These are phyloP conservation scores for Pharus latifolius DNA, from an alignment of 176 grass and related monocot species.

Conservation along the genomic window DNA sequence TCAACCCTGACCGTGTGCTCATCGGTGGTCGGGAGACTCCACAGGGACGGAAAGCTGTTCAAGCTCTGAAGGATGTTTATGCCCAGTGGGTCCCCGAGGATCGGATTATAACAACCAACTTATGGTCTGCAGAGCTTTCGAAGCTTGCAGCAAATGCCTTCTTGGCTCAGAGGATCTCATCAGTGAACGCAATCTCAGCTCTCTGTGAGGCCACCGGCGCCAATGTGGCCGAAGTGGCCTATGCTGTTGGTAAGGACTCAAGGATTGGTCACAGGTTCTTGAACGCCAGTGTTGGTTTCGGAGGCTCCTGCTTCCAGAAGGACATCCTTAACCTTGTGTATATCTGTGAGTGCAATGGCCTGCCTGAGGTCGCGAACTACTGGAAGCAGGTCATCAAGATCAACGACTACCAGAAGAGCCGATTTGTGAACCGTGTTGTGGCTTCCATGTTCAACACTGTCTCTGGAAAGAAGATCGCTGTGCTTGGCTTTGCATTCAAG, in stretches of 20 bases:
- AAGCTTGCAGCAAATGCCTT: conserved; percentile 65
- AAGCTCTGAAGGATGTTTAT: conserved; percentile 50
- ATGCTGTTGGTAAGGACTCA: conserved; percentile 48
- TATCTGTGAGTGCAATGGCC: conserved; percentile 59
- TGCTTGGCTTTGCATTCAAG: conserved; percentile 61
- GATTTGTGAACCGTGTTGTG: conserved; percentile 59
- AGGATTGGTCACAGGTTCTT: conserved; percentile 57
- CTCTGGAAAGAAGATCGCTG: conserved; percentile 53
- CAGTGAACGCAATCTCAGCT: conserved; percentile 47
- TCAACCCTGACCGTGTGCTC: conserved; percentile 51
- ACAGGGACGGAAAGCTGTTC: conserved; percentile 41
- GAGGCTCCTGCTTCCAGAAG: conserved; percentile 66
- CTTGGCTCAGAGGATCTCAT: conserved; percentile 46
- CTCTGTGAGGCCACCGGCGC: conserved; percentile 60
- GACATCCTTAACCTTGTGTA: conserved; percentile 66
- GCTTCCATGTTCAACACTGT: conserved; percentile 72
- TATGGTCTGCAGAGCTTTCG: conserved; percentile 60
- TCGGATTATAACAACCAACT: conserved; percentile 44
- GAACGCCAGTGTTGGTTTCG: conserved; percentile 54
- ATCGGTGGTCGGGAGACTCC: conserved; percentile 60
- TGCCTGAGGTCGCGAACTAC: conserved; percentile 52
- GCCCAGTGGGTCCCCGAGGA: conserved; percentile 64
- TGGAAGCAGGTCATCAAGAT: conserved; percentile 70
- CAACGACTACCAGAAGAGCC: conserved; percentile 62
- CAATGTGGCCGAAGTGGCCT: conserved; percentile 41